Conservation (phyloP, 257 asterid genomes). For the Solanum acaule region DNA sequence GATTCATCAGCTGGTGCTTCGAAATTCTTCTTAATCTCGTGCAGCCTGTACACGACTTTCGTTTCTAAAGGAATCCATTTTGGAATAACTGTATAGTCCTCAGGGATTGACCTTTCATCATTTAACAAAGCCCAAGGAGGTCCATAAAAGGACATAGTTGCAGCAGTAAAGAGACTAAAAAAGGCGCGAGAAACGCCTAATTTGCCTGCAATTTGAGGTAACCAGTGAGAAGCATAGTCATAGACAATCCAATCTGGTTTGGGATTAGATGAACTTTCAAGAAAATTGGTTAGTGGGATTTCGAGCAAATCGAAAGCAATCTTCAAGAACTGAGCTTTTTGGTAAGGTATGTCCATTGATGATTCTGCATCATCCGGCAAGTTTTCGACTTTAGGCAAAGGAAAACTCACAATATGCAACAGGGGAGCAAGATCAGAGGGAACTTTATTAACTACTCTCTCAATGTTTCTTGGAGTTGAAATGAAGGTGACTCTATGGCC, state of each 20-base stretch:
- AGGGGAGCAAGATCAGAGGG: slow-evolving; percentile 39
- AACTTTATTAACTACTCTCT: slow-evolving; percentile 37
- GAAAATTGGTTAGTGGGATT: slow-evolving; percentile 36
- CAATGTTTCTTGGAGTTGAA: slow-evolving; percentile 72
- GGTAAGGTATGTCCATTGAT: slow-evolving; percentile 76
- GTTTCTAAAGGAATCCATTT: slow-evolving; percentile 58
- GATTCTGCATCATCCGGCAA: slow-evolving; percentile 64
- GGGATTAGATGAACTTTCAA: slow-evolving; percentile 28
- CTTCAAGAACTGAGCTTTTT: slow-evolving; percentile 56
- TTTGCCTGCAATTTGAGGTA: slow-evolving; percentile 39
- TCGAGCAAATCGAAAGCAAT: slow-evolving; percentile 63
- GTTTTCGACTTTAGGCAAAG: slow-evolving; percentile 38
- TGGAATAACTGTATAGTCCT: slow-evolving; percentile 54
- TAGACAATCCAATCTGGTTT: slow-evolving; percentile 74
- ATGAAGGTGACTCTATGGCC: slow-evolving; percentile 72
- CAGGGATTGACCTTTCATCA: slow-evolving; percentile 30
- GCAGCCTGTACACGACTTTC: slow-evolving; percentile 35
- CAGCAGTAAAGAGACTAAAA: slow-evolving; percentile 73
- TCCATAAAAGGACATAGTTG: slow-evolving; percentile 58
- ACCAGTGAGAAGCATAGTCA: slow-evolving; percentile 82
- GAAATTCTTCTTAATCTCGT: slow-evolving; percentile 46
- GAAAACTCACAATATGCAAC: slow-evolving; percentile 33
- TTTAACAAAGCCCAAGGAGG: slow-evolving; percentile 35
- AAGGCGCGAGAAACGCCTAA: slow-evolving; percentile 30
- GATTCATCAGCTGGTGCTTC: slow-evolving; percentile 67